Base-by-base conservation (phyloP, 306 rosid genomes). In the Datisca glomerata region DNA sequence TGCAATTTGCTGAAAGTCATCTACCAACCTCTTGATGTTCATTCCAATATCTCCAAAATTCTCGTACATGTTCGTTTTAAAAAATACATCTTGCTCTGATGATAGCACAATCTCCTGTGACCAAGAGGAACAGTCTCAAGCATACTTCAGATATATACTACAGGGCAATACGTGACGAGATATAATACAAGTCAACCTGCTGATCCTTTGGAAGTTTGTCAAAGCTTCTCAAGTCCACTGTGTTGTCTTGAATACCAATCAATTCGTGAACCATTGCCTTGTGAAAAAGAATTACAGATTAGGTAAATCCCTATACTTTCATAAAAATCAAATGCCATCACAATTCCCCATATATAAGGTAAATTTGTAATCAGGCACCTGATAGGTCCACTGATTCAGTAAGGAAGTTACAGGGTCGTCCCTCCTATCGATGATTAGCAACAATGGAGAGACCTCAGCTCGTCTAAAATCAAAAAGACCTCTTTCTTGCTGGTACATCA, bases 221-320 rank as follows among this genome's bases (percentile, higher is more conserved):
- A 56, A 70, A 45, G 70, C 71, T 64, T 73, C 70, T 80, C 52
- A 89, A 65, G 69, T 89, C 92, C 45, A 84, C 96, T 60, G 80
- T 89, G 69, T 84, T 89, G 61, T 84, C 98, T 78, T 80, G 69
- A 68, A 89, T 89, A 65, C 86, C 93, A 68, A 89, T 57, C 65
- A 89, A 73, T 63, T 89, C 98, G 53, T 89, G 96, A 68, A 84
- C 92, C 98, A 89, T 89, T 24, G 93, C 98, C 98, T 89, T 58
- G 52, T 61, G 41, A 45, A 38, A 40, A 49, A n/a, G n/a, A n/a
- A n/a, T n/a, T n/a, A n/a, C n/a, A n/a, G n/a, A n/a, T n/a, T 18
- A 19, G 18, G 18, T 37, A 37, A 12, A 37, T 37, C n/a, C n/a
- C n/a, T n/a, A n/a, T n/a, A n/a, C n/a, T n/a, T n/a, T 41, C 22